A percentile compares a stretch with the other conserved stretches of the same genome.
Evolutionary conservation across 768 basidiomycete species (phyloP).

Genomic region (Polyporus arcularius): DNA sequence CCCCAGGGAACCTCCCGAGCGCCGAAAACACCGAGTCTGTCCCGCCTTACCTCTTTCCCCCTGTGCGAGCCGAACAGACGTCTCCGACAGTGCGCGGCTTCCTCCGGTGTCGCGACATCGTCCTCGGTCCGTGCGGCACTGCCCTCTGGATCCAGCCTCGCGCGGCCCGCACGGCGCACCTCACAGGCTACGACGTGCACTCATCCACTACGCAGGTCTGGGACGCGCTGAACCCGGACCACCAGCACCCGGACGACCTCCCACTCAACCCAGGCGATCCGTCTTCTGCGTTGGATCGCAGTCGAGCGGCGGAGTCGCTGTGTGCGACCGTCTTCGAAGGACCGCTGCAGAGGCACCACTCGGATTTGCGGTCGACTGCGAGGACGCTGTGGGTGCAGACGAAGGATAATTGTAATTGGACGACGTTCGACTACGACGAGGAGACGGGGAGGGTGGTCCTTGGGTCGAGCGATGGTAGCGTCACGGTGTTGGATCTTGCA

Average conservation of each 20-base stretch:
- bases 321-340: slow-evolving; percentile 55
- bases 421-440: slow-evolving; percentile 64
- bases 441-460: slow-evolving; percentile 52
- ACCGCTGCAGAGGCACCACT: slow-evolving; percentile 30
- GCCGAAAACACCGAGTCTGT: too few species aligned
- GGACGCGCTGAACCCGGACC: slow-evolving; percentile 10
- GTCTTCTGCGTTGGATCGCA: neutral
- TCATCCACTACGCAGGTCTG: slow-evolving; percentile 17
- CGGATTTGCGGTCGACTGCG: slow-evolving; percentile 16
- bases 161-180: slow-evolving; percentile 44
- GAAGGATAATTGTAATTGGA: slow-evolving; percentile 44
- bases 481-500: slow-evolving; percentile 40
- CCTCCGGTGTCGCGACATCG: slow-evolving; percentile 54
- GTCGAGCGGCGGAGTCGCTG: slow-evolving; percentile 38
- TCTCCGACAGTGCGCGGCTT: slow-evolving; percentile 46
- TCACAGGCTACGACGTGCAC: slow-evolving; percentile 29
- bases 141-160: slow-evolving; percentile 65
- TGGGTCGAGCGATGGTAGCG: slow-evolving; percentile 49
- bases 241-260: slow-evolving; percentile 7
- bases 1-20: too few species aligned
- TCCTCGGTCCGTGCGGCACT: slow-evolving; percentile 56
- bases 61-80: slow-evolving; percentile 40
- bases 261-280: slow-evolving; percentile 1
- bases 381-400: slow-evolving; percentile 36
- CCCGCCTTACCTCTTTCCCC: slow-evolving; percentile 51